Evolutionary conservation across 2,329 filamentous ascomycete species (phyloP), one percentile per base, ranked within the genome.

Genomic region (Penicillium freii): DNA sequence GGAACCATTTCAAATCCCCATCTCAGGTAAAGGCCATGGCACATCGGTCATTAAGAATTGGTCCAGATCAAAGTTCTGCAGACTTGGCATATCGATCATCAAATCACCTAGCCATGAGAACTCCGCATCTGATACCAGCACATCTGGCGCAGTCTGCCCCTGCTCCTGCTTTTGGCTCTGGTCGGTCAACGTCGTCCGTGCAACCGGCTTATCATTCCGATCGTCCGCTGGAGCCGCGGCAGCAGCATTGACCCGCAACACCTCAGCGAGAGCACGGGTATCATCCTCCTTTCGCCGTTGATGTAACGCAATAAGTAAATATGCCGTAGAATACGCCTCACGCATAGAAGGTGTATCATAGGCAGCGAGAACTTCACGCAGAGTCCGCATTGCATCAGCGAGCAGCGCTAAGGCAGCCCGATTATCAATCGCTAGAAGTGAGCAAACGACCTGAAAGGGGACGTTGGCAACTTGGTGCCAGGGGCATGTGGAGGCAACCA

Each of bases 381-480:
- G 69, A 3, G 77, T 78, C 53, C 71, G 72, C 79, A 86, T 81
- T 0, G 82, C 82, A 23, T 82, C 78, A 2, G 73, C 71, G 5
- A 86, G 74, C 55, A 81, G 72, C 0, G 73, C 71, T 0, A 84
- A 70, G 0, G 80, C 80, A 0, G 81, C 73, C 0, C 75, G 74
- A 0, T 75, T 83, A 50, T 86, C 83, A 48, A 85, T 82, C 0
- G 81, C 81, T 1, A 86, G 72, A 5, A 85, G 70, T 0, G 82
- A 75, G 57, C 83, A 85, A 31, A 85, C 76, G 0, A 83, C 78
- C 52, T 85, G 83, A 59, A 86, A 86, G 0, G 83, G 83, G 0
- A 85, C 80, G 48, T 86, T 85, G 29, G 81, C 82, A 45, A 83
- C 78, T 56, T 86, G 83, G 62, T 85, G 84, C 83, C 83, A 86